Base-by-base conservation (phyloP, 768 basidiomycete species). In the Naganishia onofrii region DNA sequence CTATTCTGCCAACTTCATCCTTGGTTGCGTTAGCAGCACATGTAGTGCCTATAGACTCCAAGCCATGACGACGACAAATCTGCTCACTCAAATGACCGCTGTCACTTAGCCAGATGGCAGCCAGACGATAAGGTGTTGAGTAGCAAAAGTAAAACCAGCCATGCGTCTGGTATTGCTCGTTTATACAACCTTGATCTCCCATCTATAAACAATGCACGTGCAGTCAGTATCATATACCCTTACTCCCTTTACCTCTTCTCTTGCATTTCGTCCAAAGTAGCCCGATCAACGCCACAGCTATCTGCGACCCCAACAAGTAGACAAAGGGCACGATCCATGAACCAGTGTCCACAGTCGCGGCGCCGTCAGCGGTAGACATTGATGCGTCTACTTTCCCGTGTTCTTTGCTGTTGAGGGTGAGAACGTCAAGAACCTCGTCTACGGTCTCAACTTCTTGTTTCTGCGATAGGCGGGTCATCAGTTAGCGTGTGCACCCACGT, bases 311-410 rank as follows among this genome's bases (percentile, higher is more conserved):
- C 3, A 69, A 21, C 38, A 69, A 19, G 53, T 69, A 69, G 42
- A 36, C 55, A 21, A 69, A 60, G 6, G 68, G 68, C 23, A 51
- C 44, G 36, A 54, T 19, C 68, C 68, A 69, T 3, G 68, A 51
- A 36, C 44, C 57, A n/a, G 26, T 23, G 65, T 3, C 44, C 2
- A 8, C 23, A 42, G 2, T 44, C 7, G 3, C 23, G 29, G 28
- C 38, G 23, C 13, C 7, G 7, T 26, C 36, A 12, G n/a, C 19
- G 23, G 15, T 3, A n/a, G 15, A 9, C 1, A 23, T 42, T 2
- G 23, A 10, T 29, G 23, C 26, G 42, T 17, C 21, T 46, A 26
- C 13, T 31, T 68, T 54, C 10, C 17, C 26, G n/a, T 31, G 1
- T 68, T 44, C 36, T 23, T 21, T 46, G 8, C 54, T 29, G 5